Base-by-base conservation (phyloP, 805 yeast genomes). In the Lipomyces sp. region DNA sequence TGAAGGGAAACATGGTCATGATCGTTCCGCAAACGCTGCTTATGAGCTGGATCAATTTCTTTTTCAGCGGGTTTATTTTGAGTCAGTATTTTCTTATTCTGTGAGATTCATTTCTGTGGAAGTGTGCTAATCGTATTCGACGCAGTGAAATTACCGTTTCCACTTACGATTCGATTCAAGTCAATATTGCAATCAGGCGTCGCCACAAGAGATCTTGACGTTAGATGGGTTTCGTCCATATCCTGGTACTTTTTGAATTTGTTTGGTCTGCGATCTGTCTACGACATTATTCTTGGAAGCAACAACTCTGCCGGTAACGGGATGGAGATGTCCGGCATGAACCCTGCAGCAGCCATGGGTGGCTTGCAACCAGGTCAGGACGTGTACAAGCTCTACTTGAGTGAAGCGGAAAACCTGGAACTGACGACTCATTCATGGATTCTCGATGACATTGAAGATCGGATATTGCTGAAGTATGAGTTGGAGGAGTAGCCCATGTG, bases 31-130 rank as follows among this genome's bases (percentile, higher is more conserved):
- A 93, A 70, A 87, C 96, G 0, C 67, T 90, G 35, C 84, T 90
- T 58, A 90, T 93, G 96, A 88, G 89, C 63, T 93, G 97, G 96
- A 91, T 91, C 54, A 87, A 86, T 63, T 86, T 82, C 63, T 90
- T 91, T 70, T 93, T 88, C 68, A 87, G 91, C 13, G 97, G 97
- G 0, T 88, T 89, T 57, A 50, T 58, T 32, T 24, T 58, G 21
- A 55, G 61, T 57, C 40, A 13, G 60, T 43, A 16, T 16, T 22
- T 14, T 35, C 31, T 3, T 14, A 28, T 21, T 82, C 10, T 21
- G 13, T 32, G 28, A 4, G 1, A 16, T n/a, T 42, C 3, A 16
- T 19, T 24, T n/a, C 14, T 13, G 14, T 7, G 13, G 8, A 38
- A 14, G 90, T 43, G 39, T 22, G 22, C 38, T 28, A 13, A 8